Base-by-base conservation (phyloP, 352 stramenopile species). In the Sclerospora graminicola region DNA sequence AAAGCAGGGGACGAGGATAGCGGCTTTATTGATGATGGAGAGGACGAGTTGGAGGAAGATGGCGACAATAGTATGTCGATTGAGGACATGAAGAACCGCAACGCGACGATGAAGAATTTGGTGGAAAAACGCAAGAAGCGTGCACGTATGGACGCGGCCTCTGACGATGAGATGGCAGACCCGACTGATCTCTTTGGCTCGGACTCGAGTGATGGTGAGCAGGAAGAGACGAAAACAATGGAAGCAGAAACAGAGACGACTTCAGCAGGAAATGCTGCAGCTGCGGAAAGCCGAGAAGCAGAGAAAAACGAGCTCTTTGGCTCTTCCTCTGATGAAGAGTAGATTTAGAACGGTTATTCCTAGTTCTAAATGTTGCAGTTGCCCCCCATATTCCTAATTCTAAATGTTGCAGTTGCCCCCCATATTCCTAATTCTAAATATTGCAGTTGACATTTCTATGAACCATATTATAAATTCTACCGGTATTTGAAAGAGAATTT, bases 11-110 rank as follows among this genome's bases (percentile, higher is more conserved):
- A 71, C 8, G 71, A 82, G n/a, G 76, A 85, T 8, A 66, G 80
- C 20, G 66, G 65, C 19, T 84, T 82, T 45, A 84, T 84, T 48
- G 57, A 84, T 44, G 59, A 84, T 33, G 59, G 69, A 35, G 73
- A 69, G 8, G 65, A 63, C 15, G 68, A 67, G 8, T 29, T 78
- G 35, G 75, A 86, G 30, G 73, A 84, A 4, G 73, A 89, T 16
- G 77, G 63, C 5, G 72, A 71, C 34, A 60, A 48, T 20, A 64
- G 63, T 37, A 85, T 92, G 65, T 89, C 77, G 19, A 89, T 92
- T 31, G 80, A 89, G 51, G 80, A 92, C 57, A 92, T 92, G 81
- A 89, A 92, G 66, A 89, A 92, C 63, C 80, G 80, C 40, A 89
- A 89, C 37, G 47, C 63, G 14, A 92, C 79, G 41, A 85, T 89